Percentiles rank a stretch among this genome's conserved stretches.
Conservation (phyloP, 2,329 filamentous ascomycete species). For the Neonectria coccinea region DNA sequence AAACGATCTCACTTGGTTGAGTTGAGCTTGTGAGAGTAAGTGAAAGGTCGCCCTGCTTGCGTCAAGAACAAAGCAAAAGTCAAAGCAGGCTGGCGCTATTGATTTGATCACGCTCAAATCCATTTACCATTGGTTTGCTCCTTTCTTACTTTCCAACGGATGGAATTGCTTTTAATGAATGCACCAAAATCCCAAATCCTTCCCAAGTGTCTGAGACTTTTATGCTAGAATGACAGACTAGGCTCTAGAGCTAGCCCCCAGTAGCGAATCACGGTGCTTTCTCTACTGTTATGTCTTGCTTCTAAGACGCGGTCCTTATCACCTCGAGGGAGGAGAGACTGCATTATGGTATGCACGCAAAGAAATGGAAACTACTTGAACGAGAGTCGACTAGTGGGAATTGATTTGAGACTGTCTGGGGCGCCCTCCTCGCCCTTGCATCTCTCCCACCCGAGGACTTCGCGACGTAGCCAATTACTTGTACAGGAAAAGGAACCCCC, state of each 20-base stretch:
- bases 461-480: not conserved
- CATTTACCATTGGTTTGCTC: not conserved
- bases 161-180: not conserved
- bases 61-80: too few species aligned
- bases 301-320: not conserved
- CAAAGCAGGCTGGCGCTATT: too few species aligned
- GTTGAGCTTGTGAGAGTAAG: too few species aligned
- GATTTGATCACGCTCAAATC: too few species aligned
- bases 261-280: not conserved
- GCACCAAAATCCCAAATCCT: not conserved
- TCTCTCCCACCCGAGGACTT: not conserved
- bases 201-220: not conserved
- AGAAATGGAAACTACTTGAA: not conserved
- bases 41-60: too few species aligned
- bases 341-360: not conserved
- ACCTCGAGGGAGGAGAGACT: not conserved
- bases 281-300: not conserved
- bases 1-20: too few species aligned
- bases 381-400: not conserved
- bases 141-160: not conserved
- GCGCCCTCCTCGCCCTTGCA: not conserved
- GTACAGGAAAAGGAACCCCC: not conserved
- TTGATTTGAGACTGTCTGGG: not conserved
- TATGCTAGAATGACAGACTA: not conserved
- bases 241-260: not conserved